Conservation (phyloP, 2,329 filamentous ascomycete species). For the Fusarium vanettenii region DNA sequence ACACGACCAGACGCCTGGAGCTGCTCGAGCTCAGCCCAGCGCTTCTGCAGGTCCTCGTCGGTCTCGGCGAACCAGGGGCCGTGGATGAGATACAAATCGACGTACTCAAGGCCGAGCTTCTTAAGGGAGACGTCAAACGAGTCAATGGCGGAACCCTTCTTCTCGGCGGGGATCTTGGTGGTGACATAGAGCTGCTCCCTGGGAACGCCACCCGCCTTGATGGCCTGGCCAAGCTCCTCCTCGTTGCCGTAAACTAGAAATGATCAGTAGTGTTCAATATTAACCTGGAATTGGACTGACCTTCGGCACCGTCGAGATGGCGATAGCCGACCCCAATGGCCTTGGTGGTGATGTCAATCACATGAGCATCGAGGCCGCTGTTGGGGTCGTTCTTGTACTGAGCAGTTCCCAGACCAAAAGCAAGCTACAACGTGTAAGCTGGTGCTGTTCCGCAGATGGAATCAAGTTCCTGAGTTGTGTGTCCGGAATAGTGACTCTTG, state of each 20-base stretch:
- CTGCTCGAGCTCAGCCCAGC: slow-evolving; percentile 71
- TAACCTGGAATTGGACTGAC: slow-evolving; percentile 50
- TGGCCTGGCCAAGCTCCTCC: slow-evolving; percentile 76
- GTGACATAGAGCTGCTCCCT: slow-evolving; percentile 77
- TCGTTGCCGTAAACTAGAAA: slow-evolving; percentile 71
- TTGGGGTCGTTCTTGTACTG: slow-evolving; percentile 64
- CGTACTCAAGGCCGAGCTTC: slow-evolving; percentile 75
- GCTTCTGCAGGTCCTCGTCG: slow-evolving; percentile 65
- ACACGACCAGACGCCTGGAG: slow-evolving; percentile 75
- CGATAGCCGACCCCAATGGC: slow-evolving; percentile 77
- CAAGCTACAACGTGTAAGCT: slow-evolving; percentile 61
- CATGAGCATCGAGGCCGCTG: slow-evolving; percentile 65
- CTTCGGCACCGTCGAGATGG: slow-evolving; percentile 81
- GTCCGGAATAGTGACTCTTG: neutral
- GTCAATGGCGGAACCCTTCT: slow-evolving; percentile 56
- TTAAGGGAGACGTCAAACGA: slow-evolving; percentile 70
- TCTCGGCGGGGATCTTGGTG: slow-evolving; percentile 64
- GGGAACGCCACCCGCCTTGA: slow-evolving; percentile 73
- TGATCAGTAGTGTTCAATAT: neutral
- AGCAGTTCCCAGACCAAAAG: slow-evolving; percentile 79
- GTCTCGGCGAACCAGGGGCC: slow-evolving; percentile 64
- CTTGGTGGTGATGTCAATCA: slow-evolving; percentile 62
- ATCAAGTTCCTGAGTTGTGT: neutral
- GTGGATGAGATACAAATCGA: slow-evolving; percentile 78
- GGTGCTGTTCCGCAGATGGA: neutral